phyloP scores from a whole-genome alignment of 2,329 filamentous ascomycete genomes.

The Phialophora expanda region DNA sequence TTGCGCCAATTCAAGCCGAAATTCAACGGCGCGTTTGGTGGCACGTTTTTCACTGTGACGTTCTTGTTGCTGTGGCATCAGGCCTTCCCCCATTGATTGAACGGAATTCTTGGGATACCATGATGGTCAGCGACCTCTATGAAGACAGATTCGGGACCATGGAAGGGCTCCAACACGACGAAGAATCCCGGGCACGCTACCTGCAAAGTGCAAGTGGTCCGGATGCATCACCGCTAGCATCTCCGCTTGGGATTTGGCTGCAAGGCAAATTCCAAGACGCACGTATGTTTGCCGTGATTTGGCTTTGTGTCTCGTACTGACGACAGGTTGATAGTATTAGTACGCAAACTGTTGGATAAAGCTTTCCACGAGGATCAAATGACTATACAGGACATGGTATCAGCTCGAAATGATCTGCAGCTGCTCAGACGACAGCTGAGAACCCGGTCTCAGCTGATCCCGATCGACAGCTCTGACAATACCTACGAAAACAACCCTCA shows the following conservation, averaged over 20 bases:
- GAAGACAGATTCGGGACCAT: conserved; percentile 5
- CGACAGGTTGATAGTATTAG: background rate
- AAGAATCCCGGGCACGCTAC: background rate
- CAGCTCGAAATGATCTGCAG: conserved; percentile 8
- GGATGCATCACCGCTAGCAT: background rate
- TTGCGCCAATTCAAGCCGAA: conserved; percentile 4
- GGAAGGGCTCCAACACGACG: conserved; percentile 5
- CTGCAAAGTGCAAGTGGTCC: background rate
- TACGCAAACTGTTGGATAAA: conserved; percentile 9
- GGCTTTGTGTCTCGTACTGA: background rate
- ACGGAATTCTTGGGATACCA: conserved; percentile 4
- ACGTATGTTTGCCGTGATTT: background rate
- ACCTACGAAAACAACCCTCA: conserved; percentile 5
- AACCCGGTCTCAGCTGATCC: background rate
- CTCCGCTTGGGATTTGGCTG: conserved; percentile 4
- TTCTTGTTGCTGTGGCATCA: conserved; percentile 9
- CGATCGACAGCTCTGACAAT: background rate
- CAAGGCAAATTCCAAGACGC: conserved; percentile 11
- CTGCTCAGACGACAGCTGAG: background rate
- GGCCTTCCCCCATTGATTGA: conserved; percentile 9
- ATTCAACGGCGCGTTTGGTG: conserved; percentile 8
- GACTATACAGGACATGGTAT: conserved; percentile 6
- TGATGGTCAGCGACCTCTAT: conserved; percentile 6
- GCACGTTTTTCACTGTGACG: conserved; percentile 12
- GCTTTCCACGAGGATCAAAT: conserved; percentile 4